Percentiles rank a stretch among this genome's conserved stretches.
Evolutionary conservation across 83 land plant genomes (phyloP).

Genomic region (Thuja plicata): DNA sequence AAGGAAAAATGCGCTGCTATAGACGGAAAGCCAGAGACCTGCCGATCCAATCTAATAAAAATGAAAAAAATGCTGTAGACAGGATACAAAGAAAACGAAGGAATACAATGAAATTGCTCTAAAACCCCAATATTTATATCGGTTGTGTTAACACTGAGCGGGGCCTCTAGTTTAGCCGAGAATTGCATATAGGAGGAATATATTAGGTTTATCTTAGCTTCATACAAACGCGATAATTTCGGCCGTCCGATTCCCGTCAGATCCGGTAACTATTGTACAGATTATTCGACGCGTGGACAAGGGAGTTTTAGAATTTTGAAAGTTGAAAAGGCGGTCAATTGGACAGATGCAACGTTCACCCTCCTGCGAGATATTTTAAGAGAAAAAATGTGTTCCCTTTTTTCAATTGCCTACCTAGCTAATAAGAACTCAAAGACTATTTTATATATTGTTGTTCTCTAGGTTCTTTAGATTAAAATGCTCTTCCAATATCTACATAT

Average conservation of each 20-base stretch:
- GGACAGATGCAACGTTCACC: background rate
- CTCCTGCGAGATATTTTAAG: no score
- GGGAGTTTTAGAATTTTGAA: background rate
- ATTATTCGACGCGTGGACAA: background rate
- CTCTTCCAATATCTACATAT: no score
- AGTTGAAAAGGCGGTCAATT: conserved; percentile 8
- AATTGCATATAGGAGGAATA: background rate
- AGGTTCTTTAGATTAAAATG: no score
- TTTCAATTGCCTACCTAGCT: no score
- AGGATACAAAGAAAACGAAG: background rate
- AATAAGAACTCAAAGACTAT: no score
- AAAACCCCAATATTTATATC: background rate
- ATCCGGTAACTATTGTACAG: background rate
- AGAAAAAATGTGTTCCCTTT: no score
- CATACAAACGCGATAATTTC: background rate
- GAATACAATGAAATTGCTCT: background rate
- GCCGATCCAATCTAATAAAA: no score
- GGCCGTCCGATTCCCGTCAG: background rate
- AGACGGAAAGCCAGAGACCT: no score
- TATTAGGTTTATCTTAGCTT: conserved; percentile 16
- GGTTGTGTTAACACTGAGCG: background rate
- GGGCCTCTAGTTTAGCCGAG: background rate
- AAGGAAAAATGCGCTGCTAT: background rate
- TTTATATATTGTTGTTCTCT: no score
- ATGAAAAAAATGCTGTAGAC: no score